Evolutionary conservation across 768 basidiomycete species (phyloP).

Genomic region (Favolaschia claudopus): DNA sequence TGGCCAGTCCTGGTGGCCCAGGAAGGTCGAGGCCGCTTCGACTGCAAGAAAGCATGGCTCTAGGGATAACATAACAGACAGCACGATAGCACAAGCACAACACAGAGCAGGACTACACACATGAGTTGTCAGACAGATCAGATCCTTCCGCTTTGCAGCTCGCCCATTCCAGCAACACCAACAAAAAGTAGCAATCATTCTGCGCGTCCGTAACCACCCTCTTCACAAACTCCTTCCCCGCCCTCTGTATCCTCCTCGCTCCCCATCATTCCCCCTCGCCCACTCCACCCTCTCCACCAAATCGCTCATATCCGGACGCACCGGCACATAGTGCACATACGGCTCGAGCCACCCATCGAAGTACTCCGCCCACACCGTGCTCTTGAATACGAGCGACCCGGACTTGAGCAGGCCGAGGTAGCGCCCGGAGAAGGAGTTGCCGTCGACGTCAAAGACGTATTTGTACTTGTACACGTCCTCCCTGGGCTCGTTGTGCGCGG

Average conservation of each 20-base stretch:
- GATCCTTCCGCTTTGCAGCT: too few relatives aligned
- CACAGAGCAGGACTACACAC: too few relatives aligned
- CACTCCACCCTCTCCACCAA: conserved; percentile 23
- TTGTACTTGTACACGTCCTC: conserved; percentile 25
- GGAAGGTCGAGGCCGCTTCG: too few relatives aligned
- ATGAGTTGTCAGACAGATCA: too few relatives aligned
- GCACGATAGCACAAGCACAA: too few relatives aligned
- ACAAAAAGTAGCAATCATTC: conserved; percentile 21
- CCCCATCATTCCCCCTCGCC: conserved; percentile 15
- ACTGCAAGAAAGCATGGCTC: too few relatives aligned
- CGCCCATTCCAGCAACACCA: conserved; percentile 26
- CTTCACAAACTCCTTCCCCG: conserved; percentile 18
- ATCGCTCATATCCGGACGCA: conserved; percentile 22
- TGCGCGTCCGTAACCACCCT: conserved; percentile 24
- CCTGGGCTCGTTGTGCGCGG: background rate
- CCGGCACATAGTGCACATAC: conserved; percentile 26
- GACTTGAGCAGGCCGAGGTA: conserved; percentile 14
- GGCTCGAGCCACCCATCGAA: conserved; percentile 22
- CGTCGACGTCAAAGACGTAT: conserved; percentile 24
- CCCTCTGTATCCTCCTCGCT: conserved; percentile 17
- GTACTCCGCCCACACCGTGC: conserved; percentile 22
- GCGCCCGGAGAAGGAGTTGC: conserved; percentile 20
- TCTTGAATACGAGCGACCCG: conserved; percentile 23
- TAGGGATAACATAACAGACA: too few relatives aligned
- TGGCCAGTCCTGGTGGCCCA: too few relatives aligned